Conservation (phyloP, 2,329 filamentous ascomycete species). For the Aspergillus proliferans region DNA sequence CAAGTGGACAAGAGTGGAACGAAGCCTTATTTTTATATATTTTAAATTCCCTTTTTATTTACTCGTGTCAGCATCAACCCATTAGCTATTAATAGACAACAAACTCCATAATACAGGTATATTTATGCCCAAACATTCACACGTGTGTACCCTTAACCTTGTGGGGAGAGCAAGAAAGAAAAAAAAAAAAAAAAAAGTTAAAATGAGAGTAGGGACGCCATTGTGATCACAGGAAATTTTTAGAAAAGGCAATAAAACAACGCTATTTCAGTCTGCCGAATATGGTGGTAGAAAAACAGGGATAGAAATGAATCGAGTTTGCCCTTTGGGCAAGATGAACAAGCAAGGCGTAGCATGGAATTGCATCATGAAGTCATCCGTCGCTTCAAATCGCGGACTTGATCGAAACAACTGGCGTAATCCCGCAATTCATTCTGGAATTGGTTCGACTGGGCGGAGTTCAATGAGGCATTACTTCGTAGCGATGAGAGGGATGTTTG, state of each 20-base stretch:
- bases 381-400: slow-evolving; percentile 53
- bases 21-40: too few species aligned
- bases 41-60: not conserved
- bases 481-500: slow-evolving; percentile 79
- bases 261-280: too few species aligned
- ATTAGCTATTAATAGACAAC: not conserved
- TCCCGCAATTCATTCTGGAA: slow-evolving; percentile 72
- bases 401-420: slow-evolving; percentile 86
- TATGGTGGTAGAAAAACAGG: not conserved
- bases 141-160: not conserved
- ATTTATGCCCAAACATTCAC: not conserved
- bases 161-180: not conserved
- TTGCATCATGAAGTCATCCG: slow-evolving; percentile 26
- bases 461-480: slow-evolving; percentile 54
- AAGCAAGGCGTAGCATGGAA: not conserved
- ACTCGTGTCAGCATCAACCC: not conserved
- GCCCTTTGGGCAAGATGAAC: not conserved
- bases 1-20: too few species aligned
- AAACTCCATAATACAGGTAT: not conserved
- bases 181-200: not conserved
- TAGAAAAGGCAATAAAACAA: too few species aligned
- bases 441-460: slow-evolving; percentile 60
- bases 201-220: too few species aligned
- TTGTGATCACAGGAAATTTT: too few species aligned
- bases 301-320: not conserved